Evolutionary conservation across 1,139 yeast species (phyloP).

Genomic region (Saccharomyces uvarum): DNA sequence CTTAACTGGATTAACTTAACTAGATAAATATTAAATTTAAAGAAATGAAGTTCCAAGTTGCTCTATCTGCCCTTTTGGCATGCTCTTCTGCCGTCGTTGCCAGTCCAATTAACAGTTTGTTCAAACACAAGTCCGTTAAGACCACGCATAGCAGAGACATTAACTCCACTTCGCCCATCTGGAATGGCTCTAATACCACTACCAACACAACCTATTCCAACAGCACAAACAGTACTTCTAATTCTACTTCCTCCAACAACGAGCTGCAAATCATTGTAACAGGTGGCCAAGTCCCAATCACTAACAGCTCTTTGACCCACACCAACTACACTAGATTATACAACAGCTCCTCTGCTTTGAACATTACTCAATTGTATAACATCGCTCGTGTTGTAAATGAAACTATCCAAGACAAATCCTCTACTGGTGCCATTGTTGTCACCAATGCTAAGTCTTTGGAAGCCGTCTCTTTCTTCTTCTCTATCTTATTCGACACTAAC

Average conservation of each 20-base stretch:
- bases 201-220: slow-evolving; percentile 5
- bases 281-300: slow-evolving; percentile 22
- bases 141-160: background rate
- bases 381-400: slow-evolving; percentile 19
- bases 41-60: slow-evolving; percentile 11
- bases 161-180: background rate
- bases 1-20: background rate
- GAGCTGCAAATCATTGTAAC: slow-evolving; percentile 21
- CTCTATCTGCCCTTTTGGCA: slow-evolving; percentile 15
- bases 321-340: slow-evolving; percentile 17
- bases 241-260: slow-evolving; percentile 4
- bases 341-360: slow-evolving; percentile 21
- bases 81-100: slow-evolving; percentile 17
- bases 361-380: slow-evolving; percentile 23
- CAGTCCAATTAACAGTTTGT: slow-evolving; percentile 12
- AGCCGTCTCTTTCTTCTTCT: slow-evolving; percentile 27
- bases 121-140: slow-evolving; percentile 4
- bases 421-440: slow-evolving; percentile 24
- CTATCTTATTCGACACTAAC: slow-evolving; percentile 21
- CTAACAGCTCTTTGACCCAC: slow-evolving; percentile 14
- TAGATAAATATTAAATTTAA: background rate
- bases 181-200: background rate
- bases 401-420: slow-evolving; percentile 14
- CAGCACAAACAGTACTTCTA: slow-evolving; percentile 9
- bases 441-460: slow-evolving; percentile 22